Percentiles rank a stretch among this genome's conserved stretches.
Evolutionary conservation across 192 early-diverging fungal genomes (phyloP).

Genomic region (Phycomyces nitens): DNA sequence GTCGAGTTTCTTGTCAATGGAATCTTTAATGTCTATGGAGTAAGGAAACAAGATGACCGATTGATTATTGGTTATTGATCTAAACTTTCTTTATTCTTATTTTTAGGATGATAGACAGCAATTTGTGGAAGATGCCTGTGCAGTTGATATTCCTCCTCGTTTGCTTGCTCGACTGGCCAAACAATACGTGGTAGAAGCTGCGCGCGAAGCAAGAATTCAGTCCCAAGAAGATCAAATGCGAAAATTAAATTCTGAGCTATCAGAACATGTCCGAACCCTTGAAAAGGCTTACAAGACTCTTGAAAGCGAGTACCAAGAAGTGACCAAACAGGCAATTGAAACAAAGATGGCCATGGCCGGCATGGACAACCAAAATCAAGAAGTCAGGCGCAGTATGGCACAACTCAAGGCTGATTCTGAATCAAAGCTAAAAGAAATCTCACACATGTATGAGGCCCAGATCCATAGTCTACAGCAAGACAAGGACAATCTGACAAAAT

Average conservation of each 20-base stretch:
- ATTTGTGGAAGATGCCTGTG: conserved; percentile 80
- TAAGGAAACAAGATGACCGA: too few relatives aligned
- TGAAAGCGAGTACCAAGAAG: conserved; percentile 69
- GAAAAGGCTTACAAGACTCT: conserved; percentile 62
- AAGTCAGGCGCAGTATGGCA: conserved; percentile 42
- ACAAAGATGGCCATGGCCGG: conserved; percentile 54
- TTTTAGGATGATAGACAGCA: conserved; percentile 57
- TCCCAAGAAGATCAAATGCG: conserved; percentile 58
- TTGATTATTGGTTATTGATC: background rate
- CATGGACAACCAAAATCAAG: conserved; percentile 48
- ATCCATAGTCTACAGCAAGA: conserved; percentile 71
- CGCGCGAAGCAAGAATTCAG: conserved; percentile 61
- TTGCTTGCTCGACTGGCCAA: conserved; percentile 68
- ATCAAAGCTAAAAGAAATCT: conserved; percentile 45
- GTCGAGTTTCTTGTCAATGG: conserved; percentile 87
- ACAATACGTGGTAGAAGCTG: conserved; percentile 64
- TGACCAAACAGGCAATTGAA: conserved; percentile 66
- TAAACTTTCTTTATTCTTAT: conserved; percentile 22
- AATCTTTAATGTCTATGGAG: conserved; percentile 83
- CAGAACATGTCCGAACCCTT: conserved; percentile 53
- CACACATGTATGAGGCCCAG: conserved; percentile 52
- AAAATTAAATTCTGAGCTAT: conserved; percentile 65
- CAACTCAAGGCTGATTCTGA: conserved; percentile 45
- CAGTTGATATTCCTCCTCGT: conserved; percentile 65
- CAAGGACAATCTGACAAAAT: conserved; percentile 68